phyloP scores from a whole-genome alignment of 73 alveolate species.

The Effrenium voratum region DNA sequence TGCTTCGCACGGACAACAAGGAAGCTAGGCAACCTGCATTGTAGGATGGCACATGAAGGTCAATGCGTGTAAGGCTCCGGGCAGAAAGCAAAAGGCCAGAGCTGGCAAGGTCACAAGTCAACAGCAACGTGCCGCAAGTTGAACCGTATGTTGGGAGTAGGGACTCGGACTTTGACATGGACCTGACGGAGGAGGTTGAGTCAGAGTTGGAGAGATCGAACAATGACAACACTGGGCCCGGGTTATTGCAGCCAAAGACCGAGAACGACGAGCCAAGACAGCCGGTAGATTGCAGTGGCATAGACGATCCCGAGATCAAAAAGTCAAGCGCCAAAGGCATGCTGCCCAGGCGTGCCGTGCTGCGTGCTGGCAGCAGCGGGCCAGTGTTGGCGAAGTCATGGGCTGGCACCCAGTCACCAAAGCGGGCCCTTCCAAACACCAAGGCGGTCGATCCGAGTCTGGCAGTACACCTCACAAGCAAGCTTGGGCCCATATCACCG shows the following conservation, averaged over 20 bases:
- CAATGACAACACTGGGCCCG: slow-evolving; percentile 15
- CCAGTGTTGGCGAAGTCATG: not conserved
- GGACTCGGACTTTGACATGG: slow-evolving; percentile 71
- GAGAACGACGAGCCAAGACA: not conserved
- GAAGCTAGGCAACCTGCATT: not conserved
- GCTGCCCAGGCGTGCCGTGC: not conserved
- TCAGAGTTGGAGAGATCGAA: slow-evolving; percentile 78
- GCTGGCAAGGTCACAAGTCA: not conserved
- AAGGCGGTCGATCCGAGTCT: not conserved
- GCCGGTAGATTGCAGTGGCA: not conserved
- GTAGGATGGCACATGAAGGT: not conserved
- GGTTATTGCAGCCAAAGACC: not conserved
- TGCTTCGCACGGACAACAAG: not conserved
- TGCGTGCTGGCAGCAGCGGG: not conserved
- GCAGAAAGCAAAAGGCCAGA: not conserved
- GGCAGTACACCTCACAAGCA: slow-evolving; percentile 2
- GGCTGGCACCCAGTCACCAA: not conserved
- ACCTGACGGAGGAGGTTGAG: slow-evolving; percentile 24
- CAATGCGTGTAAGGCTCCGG: not conserved
- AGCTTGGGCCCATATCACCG: not conserved
- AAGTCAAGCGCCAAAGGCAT: slow-evolving; percentile 15
- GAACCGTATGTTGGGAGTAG: slow-evolving; percentile 61
- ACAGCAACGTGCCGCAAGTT: slow-evolving; percentile 37
- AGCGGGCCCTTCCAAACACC: not conserved
- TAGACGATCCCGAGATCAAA: not conserved